These are phyloP conservation scores for Gracilaria domingensis DNA, from an alignment of 23 red algal genomes.

Conservation along the genomic window DNA sequence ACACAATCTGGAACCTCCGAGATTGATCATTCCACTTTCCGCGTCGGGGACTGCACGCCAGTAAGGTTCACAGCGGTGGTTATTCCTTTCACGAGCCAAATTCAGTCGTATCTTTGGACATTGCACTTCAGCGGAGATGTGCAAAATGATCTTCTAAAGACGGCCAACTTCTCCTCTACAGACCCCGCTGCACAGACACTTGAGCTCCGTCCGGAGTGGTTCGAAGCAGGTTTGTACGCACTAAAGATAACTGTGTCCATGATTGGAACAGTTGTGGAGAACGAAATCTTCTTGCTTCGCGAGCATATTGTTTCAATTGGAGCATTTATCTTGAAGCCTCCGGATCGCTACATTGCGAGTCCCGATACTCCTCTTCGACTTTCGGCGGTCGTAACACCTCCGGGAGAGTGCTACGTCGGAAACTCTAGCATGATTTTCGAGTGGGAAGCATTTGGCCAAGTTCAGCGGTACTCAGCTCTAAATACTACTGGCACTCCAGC, in stretches of 20 bases:
- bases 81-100: slow-evolving; percentile 64
- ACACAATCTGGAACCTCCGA: slow-evolving; percentile 61
- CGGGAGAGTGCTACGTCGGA: slow-evolving; percentile 60
- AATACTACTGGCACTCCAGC: slow-evolving; percentile 56
- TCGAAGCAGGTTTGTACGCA: slow-evolving; percentile 51
- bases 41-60: slow-evolving; percentile 62
- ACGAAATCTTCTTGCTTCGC: slow-evolving; percentile 60
- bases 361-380: slow-evolving; percentile 70
- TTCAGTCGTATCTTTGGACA: slow-evolving; percentile 54
- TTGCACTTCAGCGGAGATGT: slow-evolving; percentile 40
- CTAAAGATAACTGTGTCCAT: slow-evolving; percentile 47
- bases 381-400: slow-evolving; percentile 54
- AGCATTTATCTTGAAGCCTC: slow-evolving; percentile 56
- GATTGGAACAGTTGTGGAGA: slow-evolving; percentile 41
- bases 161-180: slow-evolving; percentile 9
- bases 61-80: slow-evolving; percentile 67
- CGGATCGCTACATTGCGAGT: slow-evolving; percentile 44
- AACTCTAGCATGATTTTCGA: slow-evolving; percentile 74
- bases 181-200: slow-evolving; percentile 65
- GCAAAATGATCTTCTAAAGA: slow-evolving; percentile 41
- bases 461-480: slow-evolving; percentile 46
- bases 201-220: slow-evolving; percentile 44
- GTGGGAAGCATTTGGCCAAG: slow-evolving; percentile 67
- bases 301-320: slow-evolving; percentile 71
- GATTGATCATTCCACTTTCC: slow-evolving; percentile 56